Conservation (phyloP, 2,329 filamentous ascomycete genomes). For the Alternaria brassicicola region DNA sequence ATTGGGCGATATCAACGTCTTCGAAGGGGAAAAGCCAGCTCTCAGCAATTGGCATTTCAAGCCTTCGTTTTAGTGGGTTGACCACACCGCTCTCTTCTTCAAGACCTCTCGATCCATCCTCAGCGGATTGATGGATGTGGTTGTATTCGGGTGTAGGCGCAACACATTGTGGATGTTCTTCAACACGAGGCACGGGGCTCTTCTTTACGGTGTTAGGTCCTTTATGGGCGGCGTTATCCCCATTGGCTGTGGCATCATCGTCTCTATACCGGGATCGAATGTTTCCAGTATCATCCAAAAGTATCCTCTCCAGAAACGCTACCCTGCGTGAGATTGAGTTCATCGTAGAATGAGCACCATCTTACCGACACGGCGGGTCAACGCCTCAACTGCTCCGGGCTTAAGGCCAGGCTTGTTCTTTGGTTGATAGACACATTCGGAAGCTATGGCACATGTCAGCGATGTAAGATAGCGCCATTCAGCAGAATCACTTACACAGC, state of each 20-base stretch:
- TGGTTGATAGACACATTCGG: conserved; percentile 39
- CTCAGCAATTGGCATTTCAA: conserved; percentile 20
- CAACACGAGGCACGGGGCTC: background rate
- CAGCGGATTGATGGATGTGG: background rate
- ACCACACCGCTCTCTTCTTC: background rate
- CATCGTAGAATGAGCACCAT: background rate
- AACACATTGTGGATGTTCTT: conserved; percentile 4
- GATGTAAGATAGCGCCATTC: background rate
- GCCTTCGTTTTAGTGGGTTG: conserved; percentile 36
- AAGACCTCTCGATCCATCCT: background rate
- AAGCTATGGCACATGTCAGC: conserved; percentile 28
- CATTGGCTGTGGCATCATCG: background rate
- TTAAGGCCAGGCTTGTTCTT: conserved; percentile 46
- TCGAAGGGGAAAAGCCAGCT: conserved; percentile 28
- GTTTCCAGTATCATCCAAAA: conserved; percentile 37
- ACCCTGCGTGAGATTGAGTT: conserved; percentile 16
- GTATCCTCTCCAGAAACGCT: conserved; percentile 41
- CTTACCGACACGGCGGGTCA: conserved; percentile 43
- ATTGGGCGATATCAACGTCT: conserved; percentile 31
- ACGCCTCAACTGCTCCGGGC: conserved; percentile 42
- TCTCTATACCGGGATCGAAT: conserved; percentile 30
- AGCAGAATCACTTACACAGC: conserved; percentile 31
- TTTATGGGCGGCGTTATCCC: background rate
- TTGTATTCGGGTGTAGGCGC: background rate
- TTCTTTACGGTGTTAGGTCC: background rate